phyloP scores from a whole-genome alignment of 2,329 filamentous ascomycete species.

The Talaromyces albobiverticillius region DNA sequence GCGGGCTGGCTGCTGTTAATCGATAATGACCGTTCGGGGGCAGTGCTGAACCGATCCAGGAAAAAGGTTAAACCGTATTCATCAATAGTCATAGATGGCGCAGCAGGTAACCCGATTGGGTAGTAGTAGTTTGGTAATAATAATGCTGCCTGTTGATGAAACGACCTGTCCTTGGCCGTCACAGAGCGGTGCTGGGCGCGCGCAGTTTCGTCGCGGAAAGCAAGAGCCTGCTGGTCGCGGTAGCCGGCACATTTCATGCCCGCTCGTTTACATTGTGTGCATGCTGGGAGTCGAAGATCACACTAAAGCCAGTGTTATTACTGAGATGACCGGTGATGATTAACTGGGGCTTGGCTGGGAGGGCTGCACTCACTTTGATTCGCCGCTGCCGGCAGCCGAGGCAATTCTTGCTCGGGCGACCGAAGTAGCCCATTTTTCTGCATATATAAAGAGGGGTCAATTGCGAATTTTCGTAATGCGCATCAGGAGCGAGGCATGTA shows the following conservation, averaged over 20 bases:
- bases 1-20: not conserved
- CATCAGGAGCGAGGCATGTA: not conserved
- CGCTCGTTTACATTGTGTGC: constrained; percentile 30
- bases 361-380: constrained; percentile 27
- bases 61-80: constrained; percentile 24
- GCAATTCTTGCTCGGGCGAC: constrained; percentile 25
- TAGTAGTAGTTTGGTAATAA: too few relatives aligned
- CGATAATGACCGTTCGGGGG: not conserved
- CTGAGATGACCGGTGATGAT: too few relatives aligned
- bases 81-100: constrained; percentile 17
- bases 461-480: not conserved
- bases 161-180: constrained; percentile 20
- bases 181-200: constrained; percentile 22
- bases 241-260: constrained; percentile 30
- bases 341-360: not conserved
- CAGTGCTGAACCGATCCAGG: constrained; percentile 20
- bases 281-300: constrained; percentile 26
- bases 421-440: constrained; percentile 23
- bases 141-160: constrained; percentile 1
- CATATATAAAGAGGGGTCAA: too few relatives aligned
- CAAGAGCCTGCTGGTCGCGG: constrained; percentile 25
- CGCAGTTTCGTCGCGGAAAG: constrained; percentile 30
- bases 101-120: not conserved
- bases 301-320: constrained; percentile 21
- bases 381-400: constrained; percentile 24